These are phyloP conservation scores for Phialocephala sp. DNA, from an alignment of 2,329 filamentous ascomycete species.

Conservation along the genomic window DNA sequence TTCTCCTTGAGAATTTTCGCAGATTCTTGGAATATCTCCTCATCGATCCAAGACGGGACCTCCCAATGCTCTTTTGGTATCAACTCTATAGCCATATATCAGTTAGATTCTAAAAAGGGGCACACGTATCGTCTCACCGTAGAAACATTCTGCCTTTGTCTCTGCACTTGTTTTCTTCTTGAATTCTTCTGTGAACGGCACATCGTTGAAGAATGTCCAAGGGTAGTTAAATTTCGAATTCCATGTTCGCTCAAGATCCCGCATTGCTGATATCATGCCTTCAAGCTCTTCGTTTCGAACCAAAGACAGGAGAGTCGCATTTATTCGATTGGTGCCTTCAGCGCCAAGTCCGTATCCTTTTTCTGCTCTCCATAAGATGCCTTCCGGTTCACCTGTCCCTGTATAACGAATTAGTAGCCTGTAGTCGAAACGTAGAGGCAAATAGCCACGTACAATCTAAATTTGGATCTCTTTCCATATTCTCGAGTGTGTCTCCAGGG, in stretches of 20 bases:
- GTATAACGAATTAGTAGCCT: slow-evolving; percentile 27
- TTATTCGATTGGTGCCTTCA: slow-evolving; percentile 80
- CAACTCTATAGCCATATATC: slow-evolving; percentile 61
- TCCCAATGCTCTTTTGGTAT: slow-evolving; percentile 98
- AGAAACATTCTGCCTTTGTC: slow-evolving; percentile 87
- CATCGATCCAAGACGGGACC: slow-evolving; percentile 88
- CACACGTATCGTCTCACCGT: slow-evolving; percentile 60
- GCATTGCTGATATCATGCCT: slow-evolving; percentile 86
- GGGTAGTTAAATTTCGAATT: slow-evolving; percentile 99
- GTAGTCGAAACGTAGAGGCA: background rate
- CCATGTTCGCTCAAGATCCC: slow-evolving; percentile 91
- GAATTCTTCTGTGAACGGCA: slow-evolving; percentile 92
- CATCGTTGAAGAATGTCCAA: slow-evolving; percentile 99
- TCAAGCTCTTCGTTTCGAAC: slow-evolving; percentile 90
- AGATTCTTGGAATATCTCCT: slow-evolving; percentile 84
- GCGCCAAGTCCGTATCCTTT: slow-evolving; percentile 80
- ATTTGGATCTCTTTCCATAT: slow-evolving; percentile 81
- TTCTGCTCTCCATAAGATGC: slow-evolving; percentile 73
- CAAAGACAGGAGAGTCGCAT: slow-evolving; percentile 88
- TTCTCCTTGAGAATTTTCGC: slow-evolving; percentile 82
- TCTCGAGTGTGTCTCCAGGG: slow-evolving; percentile 54
- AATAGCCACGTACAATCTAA: slow-evolving; percentile 72
- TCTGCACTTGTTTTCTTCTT: slow-evolving; percentile 78
- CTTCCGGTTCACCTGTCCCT: slow-evolving; percentile 86
- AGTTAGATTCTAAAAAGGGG: slow-evolving; percentile 9